Evolutionary conservation across 2,329 filamentous ascomycete genomes (phyloP).

Genomic region (Elsinoe ampelina): DNA sequence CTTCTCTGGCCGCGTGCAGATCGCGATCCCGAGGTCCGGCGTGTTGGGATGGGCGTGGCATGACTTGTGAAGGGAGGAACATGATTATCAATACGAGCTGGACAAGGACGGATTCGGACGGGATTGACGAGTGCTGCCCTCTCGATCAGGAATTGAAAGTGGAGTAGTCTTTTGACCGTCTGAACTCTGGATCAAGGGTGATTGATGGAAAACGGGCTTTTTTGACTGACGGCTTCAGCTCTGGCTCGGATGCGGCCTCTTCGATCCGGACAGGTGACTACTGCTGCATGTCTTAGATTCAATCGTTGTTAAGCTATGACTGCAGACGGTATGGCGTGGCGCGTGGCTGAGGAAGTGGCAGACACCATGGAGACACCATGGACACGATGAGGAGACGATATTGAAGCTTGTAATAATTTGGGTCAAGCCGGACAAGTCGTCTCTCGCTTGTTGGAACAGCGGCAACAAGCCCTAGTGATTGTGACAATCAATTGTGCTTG

Average conservation of each 20-base stretch:
- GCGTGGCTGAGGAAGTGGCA: slow-evolving; percentile 10
- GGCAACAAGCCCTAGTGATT: too few species aligned
- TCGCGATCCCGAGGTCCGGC: slow-evolving; percentile 5
- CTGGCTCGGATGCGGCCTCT: slow-evolving; percentile 2
- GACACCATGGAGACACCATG: neutral
- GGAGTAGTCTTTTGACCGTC: neutral
- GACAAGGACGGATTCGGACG: neutral
- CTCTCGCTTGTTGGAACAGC: neutral
- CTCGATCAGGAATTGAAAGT: neutral
- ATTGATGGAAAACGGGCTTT: slow-evolving; percentile 10
- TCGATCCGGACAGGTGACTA: slow-evolving; percentile 11
- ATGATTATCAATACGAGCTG: neutral
- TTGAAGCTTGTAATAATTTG: neutral
- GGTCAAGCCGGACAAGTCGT: neutral
- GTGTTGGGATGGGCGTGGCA: neutral
- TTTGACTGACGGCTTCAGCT: slow-evolving; percentile 7
- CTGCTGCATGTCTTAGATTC: slow-evolving; percentile 11
- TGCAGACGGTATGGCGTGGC: slow-evolving; percentile 5
- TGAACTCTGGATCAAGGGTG: neutral
- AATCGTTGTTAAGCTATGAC: slow-evolving; percentile 8
- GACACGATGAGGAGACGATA: neutral
- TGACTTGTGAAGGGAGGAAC: neutral
- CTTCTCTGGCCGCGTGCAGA: neutral
- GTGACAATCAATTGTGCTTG: too few species aligned
- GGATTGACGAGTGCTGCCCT: neutral